Evolutionary conservation across 2,329 filamentous ascomycete species (phyloP).

Genomic region (Didymellaceae sp.): DNA sequence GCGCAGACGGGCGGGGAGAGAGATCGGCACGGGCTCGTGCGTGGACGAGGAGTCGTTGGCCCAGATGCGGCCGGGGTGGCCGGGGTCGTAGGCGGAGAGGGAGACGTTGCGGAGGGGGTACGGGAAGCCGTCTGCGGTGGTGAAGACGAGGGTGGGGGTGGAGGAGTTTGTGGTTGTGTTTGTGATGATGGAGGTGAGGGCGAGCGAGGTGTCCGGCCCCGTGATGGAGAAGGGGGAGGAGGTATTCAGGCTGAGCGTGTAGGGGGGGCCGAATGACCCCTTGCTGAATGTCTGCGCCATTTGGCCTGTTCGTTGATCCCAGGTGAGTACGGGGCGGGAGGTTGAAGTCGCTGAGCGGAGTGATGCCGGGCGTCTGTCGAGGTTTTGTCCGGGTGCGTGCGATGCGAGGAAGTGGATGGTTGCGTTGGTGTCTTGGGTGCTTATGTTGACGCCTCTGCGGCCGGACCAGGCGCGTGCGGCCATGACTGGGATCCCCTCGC

Average conservation of each 20-base stretch:
- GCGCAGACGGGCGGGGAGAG: slow-evolving; percentile 44
- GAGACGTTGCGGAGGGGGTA: slow-evolving; percentile 59
- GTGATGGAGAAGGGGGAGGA: slow-evolving; percentile 55
- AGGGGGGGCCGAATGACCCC: slow-evolving; percentile 56
- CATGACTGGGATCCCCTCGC: slow-evolving; percentile 54
- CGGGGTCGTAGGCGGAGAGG: slow-evolving; percentile 54
- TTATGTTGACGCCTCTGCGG: slow-evolving; percentile 43
- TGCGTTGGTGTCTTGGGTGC: slow-evolving; percentile 27
- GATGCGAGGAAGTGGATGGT: slow-evolving; percentile 49
- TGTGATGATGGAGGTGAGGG: slow-evolving; percentile 34
- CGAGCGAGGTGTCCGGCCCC: slow-evolving; percentile 53
- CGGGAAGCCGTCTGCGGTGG: slow-evolving; percentile 44
- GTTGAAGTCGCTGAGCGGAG: slow-evolving; percentile 10
- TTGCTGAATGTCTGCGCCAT: slow-evolving; percentile 31
- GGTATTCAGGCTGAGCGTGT: slow-evolving; percentile 50
- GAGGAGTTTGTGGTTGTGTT: slow-evolving; percentile 26
- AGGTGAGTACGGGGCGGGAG: slow-evolving; percentile 38
- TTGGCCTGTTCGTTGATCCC: slow-evolving; percentile 30
- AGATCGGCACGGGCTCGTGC: slow-evolving; percentile 51
- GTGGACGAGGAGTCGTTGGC: slow-evolving; percentile 55
- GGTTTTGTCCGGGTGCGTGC: slow-evolving; percentile 53
- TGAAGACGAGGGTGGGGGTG: slow-evolving; percentile 49
- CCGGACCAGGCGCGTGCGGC: slow-evolving; percentile 55
- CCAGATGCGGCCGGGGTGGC: slow-evolving; percentile 61
- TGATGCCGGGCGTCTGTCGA: slow-evolving; percentile 46